Percentiles rank a stretch among this genome's conserved stretches.
Evolutionary conservation across 2,329 filamentous ascomycete species (phyloP).

Genomic region (Ophidiomyces ophidiicola): DNA sequence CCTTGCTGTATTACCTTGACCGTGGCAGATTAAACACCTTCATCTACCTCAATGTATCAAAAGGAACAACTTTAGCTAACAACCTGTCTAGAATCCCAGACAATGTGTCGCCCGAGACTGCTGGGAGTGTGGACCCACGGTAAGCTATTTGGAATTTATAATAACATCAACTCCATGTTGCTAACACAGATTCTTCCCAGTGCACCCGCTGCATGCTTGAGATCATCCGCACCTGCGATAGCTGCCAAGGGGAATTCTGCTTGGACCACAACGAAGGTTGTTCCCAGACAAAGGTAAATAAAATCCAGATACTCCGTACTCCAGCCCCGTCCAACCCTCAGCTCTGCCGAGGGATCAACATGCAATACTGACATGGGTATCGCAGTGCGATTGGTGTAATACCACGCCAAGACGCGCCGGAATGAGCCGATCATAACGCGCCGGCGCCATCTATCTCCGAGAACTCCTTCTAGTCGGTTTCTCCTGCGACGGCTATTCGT

Average conservation of each 20-base stretch:
- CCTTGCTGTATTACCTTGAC: slow-evolving; percentile 1
- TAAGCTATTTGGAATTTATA: slow-evolving; percentile 33
- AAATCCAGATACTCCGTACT: too few species aligned
- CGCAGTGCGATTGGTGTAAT: slow-evolving; percentile 35
- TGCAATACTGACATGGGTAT: slow-evolving; percentile 7
- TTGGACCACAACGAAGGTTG: slow-evolving; percentile 72
- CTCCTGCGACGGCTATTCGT: not conserved
- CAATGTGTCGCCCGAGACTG: slow-evolving; percentile 55
- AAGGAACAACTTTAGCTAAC: slow-evolving; percentile 15
- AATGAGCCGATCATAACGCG: slow-evolving; percentile 13
- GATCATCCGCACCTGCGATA: slow-evolving; percentile 58
- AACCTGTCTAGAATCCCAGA: slow-evolving; percentile 19
- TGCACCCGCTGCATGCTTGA: slow-evolving; percentile 62
- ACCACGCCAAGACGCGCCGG: slow-evolving; percentile 15
- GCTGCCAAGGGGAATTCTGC: slow-evolving; percentile 71
- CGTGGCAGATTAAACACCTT: not conserved
- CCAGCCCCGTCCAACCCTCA: not conserved
- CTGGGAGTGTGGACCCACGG: slow-evolving; percentile 75
- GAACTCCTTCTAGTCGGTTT: not conserved
- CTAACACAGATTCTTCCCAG: slow-evolving; percentile 30
- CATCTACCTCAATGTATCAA: not conserved
- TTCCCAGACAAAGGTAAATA: slow-evolving; percentile 46
- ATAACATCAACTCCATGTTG: not conserved
- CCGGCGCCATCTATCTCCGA: not conserved
- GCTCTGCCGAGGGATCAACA: not conserved